Base-by-base conservation (phyloP, 2,329 filamentous ascomycete genomes). In the Aureobasidium lini region DNA sequence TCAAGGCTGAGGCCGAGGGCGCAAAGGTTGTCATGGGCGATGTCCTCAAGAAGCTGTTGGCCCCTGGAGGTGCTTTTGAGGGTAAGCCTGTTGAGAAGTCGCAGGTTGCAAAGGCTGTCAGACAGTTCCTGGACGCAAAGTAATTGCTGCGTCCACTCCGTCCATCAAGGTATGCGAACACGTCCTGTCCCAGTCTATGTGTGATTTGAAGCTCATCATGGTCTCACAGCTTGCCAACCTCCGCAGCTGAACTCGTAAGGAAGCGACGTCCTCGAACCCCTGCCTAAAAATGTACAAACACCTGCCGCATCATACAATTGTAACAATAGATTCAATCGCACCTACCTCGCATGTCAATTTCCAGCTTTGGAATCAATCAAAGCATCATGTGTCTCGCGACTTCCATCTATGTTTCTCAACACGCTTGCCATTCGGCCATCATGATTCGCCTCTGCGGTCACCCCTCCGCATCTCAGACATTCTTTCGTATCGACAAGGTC, bases 41-140 rank as follows among this genome's bases (percentile, higher is more conserved):
- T 59, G 79, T 87, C 9, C 81, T 90, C 80, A 87, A 84, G 76
- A 78, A 74, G 62, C 70, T 88, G 10, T 71, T 83, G 11, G 71
- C 70, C 56, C 73, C 73, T 44, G 76, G 78, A 32, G 75, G 78
- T 7, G 79, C 75, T 4, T 72, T 89, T 31, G 81, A 84, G 61
- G 86, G 83, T 37, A 85, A 85, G 72, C 78, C 81, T 40, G 79
- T 88, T 37, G 83, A 90, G 68, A 84, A 79, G 72, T 79, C 78
- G 56, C 78, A 81, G 64, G 74, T 91, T 49, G 80, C 79, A 4
- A 81, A 75, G 66, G 72, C 86, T 65, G 82, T 89, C 52, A 86
- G 86, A 65, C 64, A 70, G 56, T 48, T 57, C 39, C 40, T 57
- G 54, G 54, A 48, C 6, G 13, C 31, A 7, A 57, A 57, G 43